Evolutionary conservation across 2,329 filamentous ascomycete genomes (phyloP).

Genomic region (Phialemoniopsis sp.): DNA sequence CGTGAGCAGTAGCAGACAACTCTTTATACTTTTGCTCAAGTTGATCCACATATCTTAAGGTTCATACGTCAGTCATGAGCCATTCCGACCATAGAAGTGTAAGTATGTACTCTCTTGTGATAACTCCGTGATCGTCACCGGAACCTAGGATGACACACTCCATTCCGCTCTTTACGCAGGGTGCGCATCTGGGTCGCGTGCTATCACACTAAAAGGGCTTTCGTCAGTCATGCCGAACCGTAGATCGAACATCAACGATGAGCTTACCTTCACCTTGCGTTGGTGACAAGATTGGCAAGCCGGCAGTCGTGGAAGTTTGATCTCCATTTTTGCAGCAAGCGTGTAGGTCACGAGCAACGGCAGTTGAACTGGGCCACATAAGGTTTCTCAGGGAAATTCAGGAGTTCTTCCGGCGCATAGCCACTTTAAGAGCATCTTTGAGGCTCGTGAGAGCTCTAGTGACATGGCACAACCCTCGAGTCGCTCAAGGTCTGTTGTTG

Average conservation of each 20-base stretch:
- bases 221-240: background rate
- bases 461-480: no score
- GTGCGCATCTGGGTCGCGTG: slow-evolving; percentile 19
- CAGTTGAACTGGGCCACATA: no score
- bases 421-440: no score
- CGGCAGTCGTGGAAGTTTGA: slow-evolving; percentile 7
- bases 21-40: slow-evolving; percentile 19
- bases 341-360: no score
- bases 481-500: no score
- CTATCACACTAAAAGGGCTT: slow-evolving; percentile 21
- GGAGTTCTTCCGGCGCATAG: no score
- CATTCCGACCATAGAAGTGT: no score
- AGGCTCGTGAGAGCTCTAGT: no score
- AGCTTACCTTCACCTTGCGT: slow-evolving; percentile 6
- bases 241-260: background rate
- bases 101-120: slow-evolving; percentile 16
- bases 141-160: slow-evolving; percentile 21
- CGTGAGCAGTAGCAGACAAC: slow-evolving; percentile 3
- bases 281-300: slow-evolving; percentile 8
- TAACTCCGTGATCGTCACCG: slow-evolving; percentile 13
- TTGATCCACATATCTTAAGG: no score
- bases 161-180: slow-evolving; percentile 16
- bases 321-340: no score
- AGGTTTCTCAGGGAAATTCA: no score
- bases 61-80: no score